phyloP scores from a whole-genome alignment of 1,284 basidiomycete genomes.

The Papiliotrema nemorosa region DNA sequence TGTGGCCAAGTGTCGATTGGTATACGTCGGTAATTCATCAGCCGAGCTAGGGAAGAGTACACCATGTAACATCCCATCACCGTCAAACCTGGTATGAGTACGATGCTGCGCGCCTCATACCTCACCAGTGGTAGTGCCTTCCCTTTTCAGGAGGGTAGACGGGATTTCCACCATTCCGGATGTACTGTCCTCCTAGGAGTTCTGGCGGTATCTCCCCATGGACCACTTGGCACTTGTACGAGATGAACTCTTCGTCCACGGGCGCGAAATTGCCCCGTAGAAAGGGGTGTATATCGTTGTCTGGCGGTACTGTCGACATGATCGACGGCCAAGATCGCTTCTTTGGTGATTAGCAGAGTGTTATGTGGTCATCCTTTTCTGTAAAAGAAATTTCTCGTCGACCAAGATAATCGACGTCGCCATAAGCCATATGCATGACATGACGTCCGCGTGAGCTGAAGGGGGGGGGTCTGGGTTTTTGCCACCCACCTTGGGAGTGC shows the following conservation, averaged over 20 bases:
- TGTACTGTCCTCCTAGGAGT: slow-evolving; percentile 48
- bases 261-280: slow-evolving; percentile 42
- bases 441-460: too few relatives aligned
- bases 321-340: neutral
- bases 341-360: neutral
- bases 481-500: too few relatives aligned
- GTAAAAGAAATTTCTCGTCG: too few relatives aligned
- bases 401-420: too few relatives aligned
- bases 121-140: slow-evolving; percentile 41
- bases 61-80: slow-evolving; percentile 54
- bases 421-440: too few relatives aligned
- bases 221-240: slow-evolving; percentile 28
- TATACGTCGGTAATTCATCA: slow-evolving; percentile 17
- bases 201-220: slow-evolving; percentile 33
- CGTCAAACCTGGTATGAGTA: slow-evolving; percentile 39
- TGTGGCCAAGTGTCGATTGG: slow-evolving; percentile 39
- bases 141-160: slow-evolving; percentile 45
- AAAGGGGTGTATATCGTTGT: slow-evolving; percentile 32
- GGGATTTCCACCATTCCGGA: slow-evolving; percentile 54
- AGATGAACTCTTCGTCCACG: slow-evolving; percentile 33
- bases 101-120: too few relatives aligned
- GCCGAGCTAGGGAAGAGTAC: slow-evolving; percentile 47
- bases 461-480: too few relatives aligned
- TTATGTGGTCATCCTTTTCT: neutral
- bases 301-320: slow-evolving; percentile 6